Base-by-base conservation (phyloP, 169 alveolate species). In the Nephromyces sp. region DNA sequence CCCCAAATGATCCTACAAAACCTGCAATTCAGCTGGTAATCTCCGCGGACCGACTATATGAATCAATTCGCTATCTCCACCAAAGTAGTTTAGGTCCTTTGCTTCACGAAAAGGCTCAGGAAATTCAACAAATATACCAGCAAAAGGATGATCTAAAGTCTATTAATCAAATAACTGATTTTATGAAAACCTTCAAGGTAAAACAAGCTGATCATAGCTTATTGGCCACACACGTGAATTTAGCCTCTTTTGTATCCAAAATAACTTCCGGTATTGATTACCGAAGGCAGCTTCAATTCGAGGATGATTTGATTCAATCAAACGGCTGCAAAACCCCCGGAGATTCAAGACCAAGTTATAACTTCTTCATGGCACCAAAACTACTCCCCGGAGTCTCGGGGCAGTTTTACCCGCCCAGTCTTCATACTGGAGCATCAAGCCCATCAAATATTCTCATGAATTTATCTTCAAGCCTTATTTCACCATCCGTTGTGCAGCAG, bases 141-240 rank as follows among this genome's bases (percentile, higher is more conserved):
- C 92, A 89, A 70, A 87, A 89, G 30, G 94, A 89, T 21, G 72
- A 79, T 27, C 83, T 91, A 62, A 80, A 86, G 32, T 87, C 90
- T 53, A 87, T 91, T 6, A 83, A 84, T 32, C 92, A 87, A 66
- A 90, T 91, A 62, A 90, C 87, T 57, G 90, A 82, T 22, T 91
- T 87, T 70, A 87, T 91, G 75, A 82, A 84, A 63, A 88, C 84
- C 73, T 84, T 91, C 82, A 90, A 90, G 70, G 81, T 66, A 29
- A 83, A 87, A 66, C 96, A 91, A 72, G 82, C 78, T 78, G 95
- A 91, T 64, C 94, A 91, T 70, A 81, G 87, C 22, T 86, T 91
- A n/a, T 87, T 91, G 25, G 81, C 93, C 2, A 83, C 84, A 0
- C 96, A 91, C 78, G 92, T 90, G 27, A 89, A 90, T 61, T 77